Conservation (phyloP, 129 eudicot genomes). For the Tagetes erecta region DNA sequence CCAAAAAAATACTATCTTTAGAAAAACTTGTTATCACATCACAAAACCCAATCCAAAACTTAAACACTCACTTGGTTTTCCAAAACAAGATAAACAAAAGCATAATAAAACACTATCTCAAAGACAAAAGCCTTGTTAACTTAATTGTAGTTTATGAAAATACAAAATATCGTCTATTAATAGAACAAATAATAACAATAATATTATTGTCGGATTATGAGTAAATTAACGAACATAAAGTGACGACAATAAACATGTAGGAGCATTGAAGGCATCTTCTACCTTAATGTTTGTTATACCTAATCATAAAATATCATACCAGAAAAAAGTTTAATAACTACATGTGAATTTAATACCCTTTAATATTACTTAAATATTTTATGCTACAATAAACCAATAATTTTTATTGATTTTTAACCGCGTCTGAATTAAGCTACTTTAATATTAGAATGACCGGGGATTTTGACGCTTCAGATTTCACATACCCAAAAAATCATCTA, state of each 20-base stretch:
- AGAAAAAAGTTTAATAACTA: background rate
- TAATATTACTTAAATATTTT: too few species aligned
- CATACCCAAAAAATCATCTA: too few species aligned
- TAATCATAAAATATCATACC: background rate
- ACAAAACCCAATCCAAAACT: background rate
- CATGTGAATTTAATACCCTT: background rate
- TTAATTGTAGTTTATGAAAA: background rate
- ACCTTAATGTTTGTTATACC: slow-evolving; percentile 8
- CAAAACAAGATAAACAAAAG: background rate
- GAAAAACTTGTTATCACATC: background rate
- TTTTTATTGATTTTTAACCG: too few species aligned
- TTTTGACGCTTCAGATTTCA: too few species aligned
- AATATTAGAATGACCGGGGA: too few species aligned
- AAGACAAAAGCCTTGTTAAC: background rate
- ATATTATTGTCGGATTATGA: background rate
- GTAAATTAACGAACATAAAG: background rate
- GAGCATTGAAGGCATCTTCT: background rate
- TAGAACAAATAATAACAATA: background rate
- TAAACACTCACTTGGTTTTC: background rate
- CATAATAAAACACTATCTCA: background rate
- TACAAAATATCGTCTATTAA: background rate
- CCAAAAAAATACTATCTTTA: too few species aligned
- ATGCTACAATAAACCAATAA: too few species aligned
- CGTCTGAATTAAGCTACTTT: too few species aligned
- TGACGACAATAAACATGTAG: background rate